Percentiles rank a stretch among this genome's conserved stretches.
These are phyloP conservation scores for Saccharomyces hybrid DNA, from an alignment of 1,139 yeast genomes.

Conservation along the genomic window DNA sequence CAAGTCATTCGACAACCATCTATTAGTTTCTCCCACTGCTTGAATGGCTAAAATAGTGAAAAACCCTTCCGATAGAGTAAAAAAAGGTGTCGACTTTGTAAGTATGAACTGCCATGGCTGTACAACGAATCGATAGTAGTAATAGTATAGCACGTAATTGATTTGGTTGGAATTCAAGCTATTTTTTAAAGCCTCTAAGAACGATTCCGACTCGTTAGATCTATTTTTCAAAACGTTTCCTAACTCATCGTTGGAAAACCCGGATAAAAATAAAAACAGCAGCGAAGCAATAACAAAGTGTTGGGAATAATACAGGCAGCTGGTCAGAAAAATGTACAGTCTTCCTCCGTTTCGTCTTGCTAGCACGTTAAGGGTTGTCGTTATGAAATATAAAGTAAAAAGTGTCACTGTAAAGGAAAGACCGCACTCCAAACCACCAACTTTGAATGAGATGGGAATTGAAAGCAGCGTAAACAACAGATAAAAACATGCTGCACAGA, in stretches of 20 bases:
- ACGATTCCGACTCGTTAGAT: neutral
- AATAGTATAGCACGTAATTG: conserved; percentile 16
- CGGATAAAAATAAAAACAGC: conserved; percentile 50
- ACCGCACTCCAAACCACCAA: conserved; percentile 92
- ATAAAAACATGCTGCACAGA: conserved; percentile 37
- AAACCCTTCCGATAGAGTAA: conserved; percentile 86
- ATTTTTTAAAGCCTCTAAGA: neutral
- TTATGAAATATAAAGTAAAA: conserved; percentile 54
- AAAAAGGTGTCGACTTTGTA: conserved; percentile 76
- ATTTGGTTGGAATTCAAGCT: neutral
- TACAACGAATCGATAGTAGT: conserved; percentile 36
- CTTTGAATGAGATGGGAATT: conserved; percentile 87
- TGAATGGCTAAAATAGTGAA: conserved; percentile 85
- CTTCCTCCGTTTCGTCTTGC: conserved; percentile 42
- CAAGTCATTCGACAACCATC: conserved; percentile 43
- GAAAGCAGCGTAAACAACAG: conserved; percentile 68
- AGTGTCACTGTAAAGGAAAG: conserved; percentile 76
- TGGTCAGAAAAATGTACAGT: conserved; percentile 45
- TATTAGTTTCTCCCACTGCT: conserved; percentile 77
- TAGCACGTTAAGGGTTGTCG: conserved; percentile 64
- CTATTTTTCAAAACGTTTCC: conserved; percentile 16
- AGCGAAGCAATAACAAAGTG: conserved; percentile 78
- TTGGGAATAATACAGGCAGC: conserved; percentile 60
- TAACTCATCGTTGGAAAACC: conserved; percentile 35
- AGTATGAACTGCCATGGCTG: conserved; percentile 64